Percentiles rank a stretch among this genome's conserved stretches.
These are phyloP conservation scores for Aspergillus candidus DNA, from an alignment of 2,329 filamentous ascomycete genomes.

Conservation along the genomic window DNA sequence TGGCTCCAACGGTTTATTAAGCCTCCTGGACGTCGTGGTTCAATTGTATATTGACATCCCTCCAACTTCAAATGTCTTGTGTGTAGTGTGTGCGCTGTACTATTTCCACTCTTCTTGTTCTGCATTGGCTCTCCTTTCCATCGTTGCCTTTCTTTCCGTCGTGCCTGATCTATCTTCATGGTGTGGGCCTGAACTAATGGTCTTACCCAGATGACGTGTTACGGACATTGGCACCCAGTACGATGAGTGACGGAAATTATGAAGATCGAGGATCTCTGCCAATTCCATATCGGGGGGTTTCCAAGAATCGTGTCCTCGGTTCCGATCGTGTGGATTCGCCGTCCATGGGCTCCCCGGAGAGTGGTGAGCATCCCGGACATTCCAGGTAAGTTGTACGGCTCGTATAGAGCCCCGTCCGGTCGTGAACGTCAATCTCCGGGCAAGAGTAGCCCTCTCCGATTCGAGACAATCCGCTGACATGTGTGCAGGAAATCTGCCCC, in stretches of 20 bases:
- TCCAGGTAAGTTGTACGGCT: background rate
- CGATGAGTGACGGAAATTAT: slow-evolving; percentile 16
- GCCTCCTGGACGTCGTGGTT: no score
- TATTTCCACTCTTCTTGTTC: no score
- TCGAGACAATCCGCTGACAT: slow-evolving; percentile 7
- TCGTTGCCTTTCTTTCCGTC: background rate
- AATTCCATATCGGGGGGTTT: slow-evolving; percentile 8
- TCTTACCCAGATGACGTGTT: slow-evolving; percentile 15
- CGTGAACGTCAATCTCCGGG: background rate
- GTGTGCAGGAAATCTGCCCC: slow-evolving; percentile 6
- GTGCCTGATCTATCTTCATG: no score
- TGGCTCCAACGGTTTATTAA: no score
- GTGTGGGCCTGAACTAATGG: no score
- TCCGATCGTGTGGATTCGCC: background rate
- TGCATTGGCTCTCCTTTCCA: no score
- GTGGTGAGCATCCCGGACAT: slow-evolving; percentile 6
- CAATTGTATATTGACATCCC: no score
- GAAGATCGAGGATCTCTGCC: slow-evolving; percentile 12
- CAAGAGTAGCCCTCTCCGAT: background rate
- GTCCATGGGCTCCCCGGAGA: slow-evolving; percentile 4
- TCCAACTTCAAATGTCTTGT: no score
- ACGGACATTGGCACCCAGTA: slow-evolving; percentile 9
- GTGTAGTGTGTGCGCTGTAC: no score
- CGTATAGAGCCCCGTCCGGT: background rate
- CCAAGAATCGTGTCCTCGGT: background rate